Evolutionary conservation across 495 filamentous ascomycete species (phyloP).

Genomic region (Physcia stellaris): DNA sequence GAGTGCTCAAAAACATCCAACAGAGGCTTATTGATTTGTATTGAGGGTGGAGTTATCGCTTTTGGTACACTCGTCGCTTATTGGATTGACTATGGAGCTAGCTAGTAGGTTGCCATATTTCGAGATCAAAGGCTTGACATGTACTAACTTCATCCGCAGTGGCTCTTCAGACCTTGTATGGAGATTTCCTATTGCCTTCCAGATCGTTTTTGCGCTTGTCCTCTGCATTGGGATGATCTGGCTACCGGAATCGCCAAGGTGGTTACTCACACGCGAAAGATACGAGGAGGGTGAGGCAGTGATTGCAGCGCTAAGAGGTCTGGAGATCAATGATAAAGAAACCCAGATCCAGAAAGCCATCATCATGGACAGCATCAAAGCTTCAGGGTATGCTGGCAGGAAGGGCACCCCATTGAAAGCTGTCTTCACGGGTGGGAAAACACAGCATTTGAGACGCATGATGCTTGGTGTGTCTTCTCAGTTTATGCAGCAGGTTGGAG

Average conservation of each 20-base stretch:
- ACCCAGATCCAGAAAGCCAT: slow-evolving; percentile 46
- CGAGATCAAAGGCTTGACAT: background rate
- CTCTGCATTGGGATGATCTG: slow-evolving; percentile 49
- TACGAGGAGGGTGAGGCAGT: slow-evolving; percentile 59
- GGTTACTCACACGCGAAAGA: slow-evolving; percentile 54
- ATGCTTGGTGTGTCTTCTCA: slow-evolving; percentile 39
- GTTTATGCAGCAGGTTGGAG: slow-evolving; percentile 73
- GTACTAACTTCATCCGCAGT: background rate
- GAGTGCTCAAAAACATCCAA: slow-evolving; percentile 64
- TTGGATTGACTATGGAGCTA: slow-evolving; percentile 71
- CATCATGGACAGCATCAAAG: slow-evolving; percentile 48
- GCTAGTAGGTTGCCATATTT: slow-evolving; percentile 33
- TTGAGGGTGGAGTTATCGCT: slow-evolving; percentile 67
- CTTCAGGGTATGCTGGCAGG: slow-evolving; percentile 41
- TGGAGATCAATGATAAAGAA: slow-evolving; percentile 43
- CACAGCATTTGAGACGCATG: slow-evolving; percentile 22
- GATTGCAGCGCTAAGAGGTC: slow-evolving; percentile 53
- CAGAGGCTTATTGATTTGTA: slow-evolving; percentile 70
- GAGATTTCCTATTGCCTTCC: slow-evolving; percentile 77
- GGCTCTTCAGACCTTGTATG: slow-evolving; percentile 50
- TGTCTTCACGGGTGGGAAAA: slow-evolving; percentile 13
- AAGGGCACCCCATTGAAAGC: slow-evolving; percentile 41
- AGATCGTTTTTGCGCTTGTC: slow-evolving; percentile 58
- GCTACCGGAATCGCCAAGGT: slow-evolving; percentile 67
- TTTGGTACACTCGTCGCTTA: slow-evolving; percentile 66